A percentile compares a stretch with the other conserved stretches of the same genome.
Evolutionary conservation across 768 basidiomycete species (phyloP).

Genomic region (Psilocybe cubensis): DNA sequence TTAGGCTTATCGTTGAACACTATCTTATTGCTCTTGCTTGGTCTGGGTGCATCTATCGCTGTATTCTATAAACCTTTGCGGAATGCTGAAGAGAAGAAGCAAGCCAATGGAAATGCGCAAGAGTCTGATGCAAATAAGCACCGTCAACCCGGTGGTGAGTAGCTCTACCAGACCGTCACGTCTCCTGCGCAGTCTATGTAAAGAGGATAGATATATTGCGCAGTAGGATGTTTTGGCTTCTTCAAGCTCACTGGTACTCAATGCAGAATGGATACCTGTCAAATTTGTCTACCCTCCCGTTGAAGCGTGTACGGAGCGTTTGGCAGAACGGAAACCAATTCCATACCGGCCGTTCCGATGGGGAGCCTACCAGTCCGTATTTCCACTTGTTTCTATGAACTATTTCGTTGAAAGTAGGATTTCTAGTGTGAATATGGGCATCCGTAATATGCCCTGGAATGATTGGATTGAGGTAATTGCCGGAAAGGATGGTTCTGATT

Average conservation of each 20-base stretch:
- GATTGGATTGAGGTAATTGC: slow-evolving; percentile 69
- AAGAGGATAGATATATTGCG: not conserved
- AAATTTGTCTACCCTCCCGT: slow-evolving; percentile 56
- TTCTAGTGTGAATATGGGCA: slow-evolving; percentile 68
- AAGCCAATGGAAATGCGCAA: not conserved
- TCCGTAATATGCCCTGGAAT: slow-evolving; percentile 67
- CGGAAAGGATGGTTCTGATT: not conserved
- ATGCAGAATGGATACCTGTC: slow-evolving; percentile 56
- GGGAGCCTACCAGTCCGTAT: slow-evolving; percentile 64
- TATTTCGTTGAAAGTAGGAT: not conserved
- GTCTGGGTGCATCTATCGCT: not conserved
- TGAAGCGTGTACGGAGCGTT: slow-evolving; percentile 39
- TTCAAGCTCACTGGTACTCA: not conserved
- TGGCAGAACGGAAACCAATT: slow-evolving; percentile 53
- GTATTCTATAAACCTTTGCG: not conserved
- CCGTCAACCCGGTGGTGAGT: slow-evolving; percentile 27
- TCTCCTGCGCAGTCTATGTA: not conserved
- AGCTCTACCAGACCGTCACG: too few species aligned
- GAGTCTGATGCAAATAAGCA: slow-evolving; percentile 18
- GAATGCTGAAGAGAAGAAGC: not conserved
- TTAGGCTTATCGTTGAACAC: not conserved
- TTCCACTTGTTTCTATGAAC: not conserved
- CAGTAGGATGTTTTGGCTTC: too few species aligned
- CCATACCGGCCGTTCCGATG: slow-evolving; percentile 69
- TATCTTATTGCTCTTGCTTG: not conserved